A percentile compares a stretch with the other conserved stretches of the same genome.
Evolutionary conservation across 2,329 filamentous ascomycete species (phyloP).

Genomic region (Paramyrothecium sp.): DNA sequence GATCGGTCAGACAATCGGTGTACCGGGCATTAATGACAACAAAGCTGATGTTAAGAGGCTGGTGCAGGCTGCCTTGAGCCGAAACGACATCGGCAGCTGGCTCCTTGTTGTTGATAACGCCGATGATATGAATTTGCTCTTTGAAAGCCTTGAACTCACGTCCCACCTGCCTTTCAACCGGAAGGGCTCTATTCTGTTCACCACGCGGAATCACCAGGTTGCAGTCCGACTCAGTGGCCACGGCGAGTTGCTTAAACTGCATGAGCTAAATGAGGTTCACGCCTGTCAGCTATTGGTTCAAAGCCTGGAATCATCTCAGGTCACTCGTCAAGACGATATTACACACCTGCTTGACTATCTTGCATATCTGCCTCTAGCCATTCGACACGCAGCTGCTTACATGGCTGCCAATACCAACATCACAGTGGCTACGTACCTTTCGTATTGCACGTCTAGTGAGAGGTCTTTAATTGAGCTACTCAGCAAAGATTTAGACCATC

Average conservation of each 20-base stretch:
- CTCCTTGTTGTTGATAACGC: constrained; percentile 44
- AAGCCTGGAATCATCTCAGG: neutral
- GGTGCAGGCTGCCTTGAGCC: constrained; percentile 29
- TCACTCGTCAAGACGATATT: constrained; percentile 2
- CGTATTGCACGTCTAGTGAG: neutral
- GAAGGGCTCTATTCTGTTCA: constrained; percentile 10
- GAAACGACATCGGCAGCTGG: constrained; percentile 27
- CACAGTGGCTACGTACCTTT: neutral
- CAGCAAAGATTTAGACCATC: constrained; percentile 23
- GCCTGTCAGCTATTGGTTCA: neutral
- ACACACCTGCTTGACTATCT: neutral
- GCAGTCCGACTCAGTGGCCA: constrained; percentile 4
- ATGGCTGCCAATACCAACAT: neutral
- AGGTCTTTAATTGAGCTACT: neutral
- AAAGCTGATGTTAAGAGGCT: constrained; percentile 31
- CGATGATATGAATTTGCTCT: constrained; percentile 26
- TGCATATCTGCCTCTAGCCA: neutral
- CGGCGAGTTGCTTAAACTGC: neutral
- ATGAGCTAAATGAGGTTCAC: neutral
- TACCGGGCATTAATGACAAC: constrained; percentile 26
- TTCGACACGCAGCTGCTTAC: neutral
- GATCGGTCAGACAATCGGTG: constrained; percentile 25
- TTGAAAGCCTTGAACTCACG: neutral
- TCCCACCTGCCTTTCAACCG: constrained; percentile 8
- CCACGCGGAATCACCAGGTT: constrained; percentile 4